Conservation (phyloP, 192 early-diverging fungal genomes). For the Backusella morwellensis region DNA sequence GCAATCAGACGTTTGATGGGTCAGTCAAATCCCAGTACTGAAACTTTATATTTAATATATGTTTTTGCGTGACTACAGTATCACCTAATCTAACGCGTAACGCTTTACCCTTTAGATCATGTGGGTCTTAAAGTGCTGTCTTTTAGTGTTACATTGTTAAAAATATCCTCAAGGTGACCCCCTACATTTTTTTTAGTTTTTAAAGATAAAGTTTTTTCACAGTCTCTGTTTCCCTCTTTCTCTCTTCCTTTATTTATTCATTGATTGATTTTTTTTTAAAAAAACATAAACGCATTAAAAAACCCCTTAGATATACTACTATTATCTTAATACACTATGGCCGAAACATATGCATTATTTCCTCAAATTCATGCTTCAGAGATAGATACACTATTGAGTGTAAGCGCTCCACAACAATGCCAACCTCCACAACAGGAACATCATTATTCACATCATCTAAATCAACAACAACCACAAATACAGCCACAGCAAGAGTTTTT, state of each 20-base stretch:
- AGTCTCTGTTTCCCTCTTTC: neutral
- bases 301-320: neutral
- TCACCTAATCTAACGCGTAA: conserved; percentile 4
- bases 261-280: neutral
- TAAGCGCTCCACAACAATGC: neutral
- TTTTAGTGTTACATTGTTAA: neutral
- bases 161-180: neutral
- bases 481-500: neutral
- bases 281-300: neutral
- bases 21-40: neutral
- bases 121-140: conserved; percentile 5
- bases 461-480: neutral
- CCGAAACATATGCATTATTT: neutral
- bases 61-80: conserved; percentile 3
- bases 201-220: neutral
- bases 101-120: neutral
- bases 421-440: neutral
- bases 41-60: neutral
- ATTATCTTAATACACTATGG: neutral
- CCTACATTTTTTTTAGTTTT: neutral
- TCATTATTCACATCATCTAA: neutral
- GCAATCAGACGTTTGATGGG: conserved; percentile 1
- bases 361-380: neutral
- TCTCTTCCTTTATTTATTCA: neutral
- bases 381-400: neutral